Evolutionary conservation across 2,329 filamentous ascomycete species (phyloP), one percentile per base, ranked within the genome.

Genomic region (Sporothrix globosa): DNA sequence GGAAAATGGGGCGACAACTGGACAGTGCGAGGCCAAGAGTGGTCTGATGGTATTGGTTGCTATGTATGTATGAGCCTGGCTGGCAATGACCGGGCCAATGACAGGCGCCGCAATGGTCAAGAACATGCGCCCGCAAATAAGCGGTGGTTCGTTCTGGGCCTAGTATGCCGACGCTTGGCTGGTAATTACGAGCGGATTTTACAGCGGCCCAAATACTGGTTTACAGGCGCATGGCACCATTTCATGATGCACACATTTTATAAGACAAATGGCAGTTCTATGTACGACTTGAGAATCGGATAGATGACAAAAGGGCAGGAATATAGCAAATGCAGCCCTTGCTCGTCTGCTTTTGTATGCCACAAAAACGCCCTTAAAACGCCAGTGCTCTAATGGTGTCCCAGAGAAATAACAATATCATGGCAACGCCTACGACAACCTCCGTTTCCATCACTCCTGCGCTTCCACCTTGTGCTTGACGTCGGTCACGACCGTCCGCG

Each of bases 401-500:
- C 44, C 6, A 27, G 9, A 9, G 46, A 46, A 21, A 50, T 19
- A 53, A 17, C 48, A 39, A 21, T 13, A 63, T 34, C 46, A 66
- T 4, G 27, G 50, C 30, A 41, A 11, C 4, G n/a, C 44, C 46
- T 34, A 41, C 61, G 17, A 19, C 6, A 68, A 4, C n/a, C 1
- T 14, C 2, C 19, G 7, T 13, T 4, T 14, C 24, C 24, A 21
- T 53, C 46, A 65, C 44, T 68, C 63, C 39, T 63, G 44, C 24
- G 46, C 68, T 39, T 67, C 70, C 54, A 74, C 56, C 13, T 53
- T 50, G 21, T 44, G 63, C 68, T 67, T 71, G 19, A 87, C 86
- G 76, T 88, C 87, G 13, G 76, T 82, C 19, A 98, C 94, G 0
- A 90, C 92, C 53, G 89, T 87, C 76, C 94, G 86, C 2, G 92